Conservation (phyloP, 2,329 filamentous ascomycete species). For the Sclerotinia minor region DNA sequence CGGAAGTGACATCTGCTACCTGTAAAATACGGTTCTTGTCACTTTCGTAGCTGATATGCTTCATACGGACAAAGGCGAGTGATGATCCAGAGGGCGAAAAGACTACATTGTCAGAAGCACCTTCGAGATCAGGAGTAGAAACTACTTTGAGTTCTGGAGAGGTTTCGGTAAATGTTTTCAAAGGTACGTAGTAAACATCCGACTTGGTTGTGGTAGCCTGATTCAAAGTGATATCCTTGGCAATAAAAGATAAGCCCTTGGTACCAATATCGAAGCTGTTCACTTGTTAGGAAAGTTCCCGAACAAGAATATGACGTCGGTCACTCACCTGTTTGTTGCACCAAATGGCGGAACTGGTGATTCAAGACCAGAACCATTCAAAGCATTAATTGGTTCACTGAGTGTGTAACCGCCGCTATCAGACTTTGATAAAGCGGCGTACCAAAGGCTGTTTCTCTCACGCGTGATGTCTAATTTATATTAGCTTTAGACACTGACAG, state of each 20-base stretch:
- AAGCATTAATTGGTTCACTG: conserved; percentile 35
- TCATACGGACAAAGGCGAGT: conserved; percentile 77
- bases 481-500: neutral
- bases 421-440: conserved; percentile 30
- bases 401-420: conserved; percentile 30
- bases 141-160: conserved; percentile 26
- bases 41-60: conserved; percentile 71
- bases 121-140: conserved; percentile 33
- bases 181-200: conserved; percentile 32
- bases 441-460: conserved; percentile 36
- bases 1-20: conserved; percentile 57
- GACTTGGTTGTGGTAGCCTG: conserved; percentile 35
- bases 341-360: conserved; percentile 34
- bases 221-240: conserved; percentile 33
- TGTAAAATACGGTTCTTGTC: conserved; percentile 70
- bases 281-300: neutral
- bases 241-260: conserved; percentile 32
- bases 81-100: conserved; percentile 71
- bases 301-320: neutral
- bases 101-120: conserved; percentile 45
- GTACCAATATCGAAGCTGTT: conserved; percentile 32
- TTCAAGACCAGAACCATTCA: conserved; percentile 35
- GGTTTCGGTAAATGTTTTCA: conserved; percentile 33
- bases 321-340: conserved; percentile 30
- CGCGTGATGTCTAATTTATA: conserved; percentile 29